phyloP scores from a whole-genome alignment of 441 rosid genomes.

The Croton setiger region DNA sequence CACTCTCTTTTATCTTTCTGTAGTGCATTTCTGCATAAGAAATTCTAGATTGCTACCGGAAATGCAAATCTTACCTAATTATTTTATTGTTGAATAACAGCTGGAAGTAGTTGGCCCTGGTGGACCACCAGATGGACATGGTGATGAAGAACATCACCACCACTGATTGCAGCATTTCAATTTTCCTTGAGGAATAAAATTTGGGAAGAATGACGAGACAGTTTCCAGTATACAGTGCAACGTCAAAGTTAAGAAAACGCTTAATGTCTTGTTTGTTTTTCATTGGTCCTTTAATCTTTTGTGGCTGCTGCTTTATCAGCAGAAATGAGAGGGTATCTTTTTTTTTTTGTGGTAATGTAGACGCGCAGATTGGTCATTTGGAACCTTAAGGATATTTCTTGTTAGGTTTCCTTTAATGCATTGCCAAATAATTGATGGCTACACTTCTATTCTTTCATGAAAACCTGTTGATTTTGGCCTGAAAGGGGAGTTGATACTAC shows the following conservation, averaged over 20 bases:
- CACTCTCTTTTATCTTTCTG: not conserved
- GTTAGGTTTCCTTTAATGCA: constrained; percentile 29
- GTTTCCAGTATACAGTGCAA: constrained; percentile 37
- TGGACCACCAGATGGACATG: constrained; percentile 90
- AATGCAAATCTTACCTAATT: constrained; percentile 1
- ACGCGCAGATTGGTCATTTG: constrained; percentile 31
- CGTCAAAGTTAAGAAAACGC: constrained; percentile 25
- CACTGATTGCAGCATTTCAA: constrained; percentile 36
- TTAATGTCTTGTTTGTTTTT: constrained; percentile 31
- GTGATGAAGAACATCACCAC: constrained; percentile 53
- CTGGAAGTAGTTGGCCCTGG: constrained; percentile 97
- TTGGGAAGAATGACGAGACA: constrained; percentile 34
- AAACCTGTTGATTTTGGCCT: constrained; percentile 23
- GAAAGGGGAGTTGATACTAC: constrained; percentile 17
- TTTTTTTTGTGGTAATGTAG: constrained; percentile 29
- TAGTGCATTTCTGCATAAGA: not conserved
- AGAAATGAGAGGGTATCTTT: constrained; percentile 18
- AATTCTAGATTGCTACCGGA: not conserved
- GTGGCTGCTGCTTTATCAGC: constrained; percentile 36
- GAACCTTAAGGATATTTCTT: constrained; percentile 27
- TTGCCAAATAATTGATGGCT: constrained; percentile 47
- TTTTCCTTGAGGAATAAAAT: constrained; percentile 40
- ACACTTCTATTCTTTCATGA: constrained; percentile 33
- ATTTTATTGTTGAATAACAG: constrained; percentile 37
- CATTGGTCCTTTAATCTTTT: constrained; percentile 28